Base-by-base conservation (phyloP, 2,329 filamentous ascomycete species). In the Penicillium sp. region DNA sequence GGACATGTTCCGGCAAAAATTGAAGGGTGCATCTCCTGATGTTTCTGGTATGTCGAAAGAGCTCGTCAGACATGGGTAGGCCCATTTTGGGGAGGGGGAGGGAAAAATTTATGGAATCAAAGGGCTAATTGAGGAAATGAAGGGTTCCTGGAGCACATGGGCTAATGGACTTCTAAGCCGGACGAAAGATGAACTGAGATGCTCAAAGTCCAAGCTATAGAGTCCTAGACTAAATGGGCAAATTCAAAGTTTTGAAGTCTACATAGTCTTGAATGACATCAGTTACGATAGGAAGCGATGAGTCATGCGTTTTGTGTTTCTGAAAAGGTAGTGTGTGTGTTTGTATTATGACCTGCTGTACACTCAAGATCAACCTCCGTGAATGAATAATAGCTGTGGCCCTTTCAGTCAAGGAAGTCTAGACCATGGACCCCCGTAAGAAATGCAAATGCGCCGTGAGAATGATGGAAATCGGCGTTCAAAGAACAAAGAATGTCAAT, bases 21-120 rank as follows among this genome's bases (percentile, higher is more conserved):
- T 73, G 21, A 60, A 56, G 21, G 34, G 51, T 5, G 57, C 63
- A 4, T 69, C 69, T 3, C 64, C 70, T 0, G 54, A 58, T 38
- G 71, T 65, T 1, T 69, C 70, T 1, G 53, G 54, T 3, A 66
- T 70, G 65, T 68, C 62, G n/a, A 74, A 74, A 46, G 62, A 69
- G 21, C 49, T 72, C 18, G 63, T 71, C 9, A 57, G 55, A 28
- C 53, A 64, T 10, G 65, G 59, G 3, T 71, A 65, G 67, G 57
- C 54, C n/a, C 45, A 63, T 45, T 57, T 38, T 4, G 56, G 60
- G 12, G 47, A 56, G 60, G 12, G 47, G 18, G 52, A 60, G 6
- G 36, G 47, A 23, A 65, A 66, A 43, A 54, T 51, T 7, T 33
- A 26, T 6, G 62, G 61, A 0, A 60, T 68, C 24, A 59, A 61